Base-by-base conservation (phyloP, 768 basidiomycete genomes). In the Tulasnella calospora region DNA sequence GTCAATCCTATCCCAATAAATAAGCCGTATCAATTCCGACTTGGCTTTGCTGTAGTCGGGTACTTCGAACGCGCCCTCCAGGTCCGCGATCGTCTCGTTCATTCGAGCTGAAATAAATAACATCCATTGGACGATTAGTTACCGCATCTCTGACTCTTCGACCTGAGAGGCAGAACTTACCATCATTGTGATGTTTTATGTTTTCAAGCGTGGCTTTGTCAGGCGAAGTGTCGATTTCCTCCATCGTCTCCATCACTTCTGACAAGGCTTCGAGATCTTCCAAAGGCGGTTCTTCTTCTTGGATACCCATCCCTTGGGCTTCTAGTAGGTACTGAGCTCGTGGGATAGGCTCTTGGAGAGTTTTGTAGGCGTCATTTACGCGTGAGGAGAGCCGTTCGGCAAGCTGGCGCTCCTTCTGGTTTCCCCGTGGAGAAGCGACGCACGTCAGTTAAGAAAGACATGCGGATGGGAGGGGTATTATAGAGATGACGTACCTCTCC, bases 261-360 rank as follows among this genome's bases (percentile, higher is more conserved):
- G 87, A 86, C 80, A 98, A 88, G 78, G 97, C 88, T 69, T 85
- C 88, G 69, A 89, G 84, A 81, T 96, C 93, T 15, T 92, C 89
- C 33, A 92, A 83, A 74, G 90, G 89, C 80, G 71, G 71, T 38
- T 97, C 95, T 33, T 85, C 86, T 84, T 96, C 96, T 1, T 86
- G 86, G 70, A 90, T 85, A 6, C 87, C 86, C 40, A 88, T 74
- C 13, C 91, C 89, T 81, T 94, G 88, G 61, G 86, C 86, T 61
- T 87, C 85, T 19, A 97, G 87, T 81, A 98, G 90, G 82, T 98
- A 97, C 83, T 94, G 91, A 38, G 91, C 91, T 57, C 96, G 90
- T 36, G 88, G 85, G 44, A 95, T 84, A 2, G 95, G 95, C 80
- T 89, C 87, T n/a, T 87, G 82, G 55, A 98, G 88, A 23, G 89